A percentile compares a stretch with the other conserved stretches of the same genome.
Conservation (phyloP, 768 basidiomycete species). For the Auricularia sp. region DNA sequence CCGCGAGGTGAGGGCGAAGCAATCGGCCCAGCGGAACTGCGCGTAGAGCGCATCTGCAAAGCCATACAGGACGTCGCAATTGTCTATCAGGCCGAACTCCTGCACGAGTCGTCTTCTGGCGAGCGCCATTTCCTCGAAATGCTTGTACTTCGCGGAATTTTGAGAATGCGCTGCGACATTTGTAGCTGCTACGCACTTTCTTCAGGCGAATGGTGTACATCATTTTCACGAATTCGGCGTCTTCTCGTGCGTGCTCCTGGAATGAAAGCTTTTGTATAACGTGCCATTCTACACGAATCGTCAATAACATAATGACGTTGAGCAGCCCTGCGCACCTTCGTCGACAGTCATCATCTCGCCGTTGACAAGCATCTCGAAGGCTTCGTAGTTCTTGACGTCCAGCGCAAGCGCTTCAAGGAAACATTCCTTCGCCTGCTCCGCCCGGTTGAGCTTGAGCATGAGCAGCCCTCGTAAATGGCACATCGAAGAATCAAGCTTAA, state of each 20-base stretch:
- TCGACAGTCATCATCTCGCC: conserved; percentile 94
- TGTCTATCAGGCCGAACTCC: conserved; percentile 77
- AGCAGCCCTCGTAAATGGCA: conserved; percentile 88
- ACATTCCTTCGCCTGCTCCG: conserved; percentile 83
- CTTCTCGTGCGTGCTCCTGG: conserved; percentile 71
- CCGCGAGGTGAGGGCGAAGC: conserved; percentile 80
- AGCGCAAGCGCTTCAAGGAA: conserved; percentile 92
- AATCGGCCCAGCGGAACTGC: conserved; percentile 89
- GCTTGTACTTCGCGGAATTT: conserved; percentile 43
- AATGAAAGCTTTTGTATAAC: conserved; percentile 83
- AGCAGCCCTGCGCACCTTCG: conserved; percentile 53
- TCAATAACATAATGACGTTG: not conserved
- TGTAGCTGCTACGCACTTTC: conserved; percentile 34
- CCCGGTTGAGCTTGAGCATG: conserved; percentile 88
- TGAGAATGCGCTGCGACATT: not conserved
- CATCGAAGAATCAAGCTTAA: conserved; percentile 99
- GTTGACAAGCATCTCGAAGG: conserved; percentile 80
- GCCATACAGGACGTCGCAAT: conserved; percentile 85
- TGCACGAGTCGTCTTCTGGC: conserved; percentile 71
- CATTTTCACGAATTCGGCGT: conserved; percentile 83
- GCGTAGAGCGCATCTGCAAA: conserved; percentile 85
- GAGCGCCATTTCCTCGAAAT: conserved; percentile 68
- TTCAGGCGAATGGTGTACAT: conserved; percentile 88
- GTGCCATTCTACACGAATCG: conserved; percentile 72
- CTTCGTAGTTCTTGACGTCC: conserved; percentile 95